Conservation (phyloP, 2,329 filamentous ascomycete species). For the Ophiostoma populinum region DNA sequence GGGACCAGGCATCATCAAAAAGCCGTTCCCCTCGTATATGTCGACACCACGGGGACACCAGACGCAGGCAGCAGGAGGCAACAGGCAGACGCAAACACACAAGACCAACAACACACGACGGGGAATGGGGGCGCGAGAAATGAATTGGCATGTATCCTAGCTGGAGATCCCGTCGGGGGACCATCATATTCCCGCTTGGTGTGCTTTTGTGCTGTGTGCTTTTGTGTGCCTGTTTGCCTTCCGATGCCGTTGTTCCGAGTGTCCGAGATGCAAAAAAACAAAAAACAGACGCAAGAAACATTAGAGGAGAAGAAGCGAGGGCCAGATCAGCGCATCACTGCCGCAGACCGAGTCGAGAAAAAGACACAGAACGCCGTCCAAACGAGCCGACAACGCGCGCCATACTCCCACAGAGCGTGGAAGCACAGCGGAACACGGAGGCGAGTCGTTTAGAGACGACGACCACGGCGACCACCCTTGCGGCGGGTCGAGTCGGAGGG, state of each 20-base stretch:
- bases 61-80: not conserved
- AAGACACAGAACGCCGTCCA: not conserved
- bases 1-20: slow-evolving; percentile 38
- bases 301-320: not conserved
- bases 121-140: not conserved
- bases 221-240: not conserved
- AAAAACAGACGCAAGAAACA: not conserved
- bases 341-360: not conserved
- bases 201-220: not conserved
- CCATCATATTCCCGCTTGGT: not conserved
- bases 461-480: slow-evolving; percentile 99
- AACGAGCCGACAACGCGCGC: not conserved
- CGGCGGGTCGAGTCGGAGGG: slow-evolving; percentile 98
- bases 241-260: not conserved
- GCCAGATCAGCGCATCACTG: not conserved
- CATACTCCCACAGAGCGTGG: not conserved
- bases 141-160: slow-evolving; percentile 4
- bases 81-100: not conserved
- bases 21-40: slow-evolving; percentile 59
- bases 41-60: slow-evolving; percentile 38
- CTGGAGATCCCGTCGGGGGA: slow-evolving; percentile 1
- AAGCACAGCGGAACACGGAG: not conserved
- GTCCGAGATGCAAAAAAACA: slow-evolving; percentile 1
- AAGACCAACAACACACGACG: not conserved
- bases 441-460: slow-evolving; percentile 63